Evolutionary conservation across 2,329 filamentous ascomycete genomes (phyloP).

Genomic region (Drechmeria coniospora): DNA sequence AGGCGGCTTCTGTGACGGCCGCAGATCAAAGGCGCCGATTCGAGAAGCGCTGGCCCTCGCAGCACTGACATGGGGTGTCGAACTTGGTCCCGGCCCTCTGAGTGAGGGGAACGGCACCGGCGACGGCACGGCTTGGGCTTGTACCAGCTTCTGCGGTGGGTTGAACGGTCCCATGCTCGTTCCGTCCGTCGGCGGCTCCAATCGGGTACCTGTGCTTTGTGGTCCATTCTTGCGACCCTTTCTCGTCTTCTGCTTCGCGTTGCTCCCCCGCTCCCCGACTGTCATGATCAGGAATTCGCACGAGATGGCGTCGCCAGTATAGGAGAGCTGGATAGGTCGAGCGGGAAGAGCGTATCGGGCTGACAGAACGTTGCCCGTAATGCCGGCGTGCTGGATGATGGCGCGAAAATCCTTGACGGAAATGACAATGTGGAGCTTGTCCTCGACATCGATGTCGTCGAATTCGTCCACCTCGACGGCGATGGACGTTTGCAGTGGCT

Average conservation of each 20-base stretch:
- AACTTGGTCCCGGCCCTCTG: conserved; percentile 13
- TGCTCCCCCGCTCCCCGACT: conserved; percentile 47
- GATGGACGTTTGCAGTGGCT: conserved; percentile 67
- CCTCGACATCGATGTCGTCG: conserved; percentile 56
- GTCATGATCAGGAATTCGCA: conserved; percentile 77
- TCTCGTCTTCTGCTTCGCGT: conserved; percentile 30
- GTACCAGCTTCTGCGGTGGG: conserved; percentile 8
- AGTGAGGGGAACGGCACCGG: conserved; percentile 9
- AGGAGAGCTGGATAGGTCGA: conserved; percentile 57
- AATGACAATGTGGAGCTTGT: conserved; percentile 64
- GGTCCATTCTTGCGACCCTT: conserved; percentile 25
- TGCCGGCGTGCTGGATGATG: conserved; percentile 60
- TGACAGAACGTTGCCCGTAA: conserved; percentile 48
- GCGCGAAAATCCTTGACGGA: conserved; percentile 73
- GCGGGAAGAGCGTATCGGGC: conserved; percentile 58
- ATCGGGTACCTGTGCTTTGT: conserved; percentile 19
- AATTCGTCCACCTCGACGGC: conserved; percentile 65
- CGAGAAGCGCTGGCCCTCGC: conserved; percentile 19
- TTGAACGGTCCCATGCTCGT: conserved; percentile 24
- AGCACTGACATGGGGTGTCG: conserved; percentile 17
- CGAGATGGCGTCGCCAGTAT: conserved; percentile 50
- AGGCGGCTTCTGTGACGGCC: conserved; percentile 38
- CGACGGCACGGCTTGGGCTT: conserved; percentile 8
- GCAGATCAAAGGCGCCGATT: conserved; percentile 26
- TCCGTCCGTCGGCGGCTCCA: conserved; percentile 33